Conservation (phyloP, 2,329 filamentous ascomycete species). For the Aspergillus carbonarius region DNA sequence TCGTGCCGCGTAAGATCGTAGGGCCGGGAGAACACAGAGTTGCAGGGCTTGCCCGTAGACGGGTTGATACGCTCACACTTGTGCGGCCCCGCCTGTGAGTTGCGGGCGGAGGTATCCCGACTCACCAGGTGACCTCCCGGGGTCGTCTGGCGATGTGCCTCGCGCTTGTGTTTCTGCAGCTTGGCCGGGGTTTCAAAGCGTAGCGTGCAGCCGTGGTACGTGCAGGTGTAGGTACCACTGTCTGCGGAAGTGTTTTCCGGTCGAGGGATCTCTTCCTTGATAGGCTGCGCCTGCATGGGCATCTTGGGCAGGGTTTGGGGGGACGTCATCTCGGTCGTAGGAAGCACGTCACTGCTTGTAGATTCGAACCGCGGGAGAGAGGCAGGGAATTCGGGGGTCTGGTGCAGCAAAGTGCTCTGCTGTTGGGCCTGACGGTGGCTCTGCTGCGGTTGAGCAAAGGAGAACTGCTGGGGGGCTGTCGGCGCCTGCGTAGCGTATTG, state of each 20-base stretch:
- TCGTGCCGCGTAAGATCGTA: slow-evolving; percentile 97
- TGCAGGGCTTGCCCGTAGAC: slow-evolving; percentile 91
- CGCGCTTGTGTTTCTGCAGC: slow-evolving; percentile 92
- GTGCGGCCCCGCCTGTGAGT: slow-evolving; percentile 90
- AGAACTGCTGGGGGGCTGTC: slow-evolving; percentile 53
- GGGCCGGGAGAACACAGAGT: slow-evolving; percentile 87
- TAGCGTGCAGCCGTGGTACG: slow-evolving; percentile 83
- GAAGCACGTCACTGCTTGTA: slow-evolving; percentile 52
- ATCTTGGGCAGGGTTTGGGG: slow-evolving; percentile 33
- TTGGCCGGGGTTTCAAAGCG: slow-evolving; percentile 85
- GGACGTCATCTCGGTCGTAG: slow-evolving; percentile 34
- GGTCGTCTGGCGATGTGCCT: slow-evolving; percentile 79
- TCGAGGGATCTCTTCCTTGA: slow-evolving; percentile 43
- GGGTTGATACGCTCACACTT: slow-evolving; percentile 91
- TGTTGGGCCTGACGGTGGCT: slow-evolving; percentile 24
- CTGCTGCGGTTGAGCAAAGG: slow-evolving; percentile 35
- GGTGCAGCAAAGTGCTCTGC: slow-evolving; percentile 37
- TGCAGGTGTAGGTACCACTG: slow-evolving; percentile 91
- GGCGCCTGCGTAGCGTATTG: slow-evolving; percentile 44
- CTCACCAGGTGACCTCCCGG: slow-evolving; percentile 46
- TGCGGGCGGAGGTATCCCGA: slow-evolving; percentile 56
- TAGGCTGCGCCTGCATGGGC: slow-evolving; percentile 39
- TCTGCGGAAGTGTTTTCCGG: slow-evolving; percentile 69
- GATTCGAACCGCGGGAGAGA: slow-evolving; percentile 63
- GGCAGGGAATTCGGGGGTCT: slow-evolving; percentile 58